These are phyloP conservation scores for Talinum fruticosum DNA, from an alignment of 148 eudicot genomes.

Conservation along the genomic window DNA sequence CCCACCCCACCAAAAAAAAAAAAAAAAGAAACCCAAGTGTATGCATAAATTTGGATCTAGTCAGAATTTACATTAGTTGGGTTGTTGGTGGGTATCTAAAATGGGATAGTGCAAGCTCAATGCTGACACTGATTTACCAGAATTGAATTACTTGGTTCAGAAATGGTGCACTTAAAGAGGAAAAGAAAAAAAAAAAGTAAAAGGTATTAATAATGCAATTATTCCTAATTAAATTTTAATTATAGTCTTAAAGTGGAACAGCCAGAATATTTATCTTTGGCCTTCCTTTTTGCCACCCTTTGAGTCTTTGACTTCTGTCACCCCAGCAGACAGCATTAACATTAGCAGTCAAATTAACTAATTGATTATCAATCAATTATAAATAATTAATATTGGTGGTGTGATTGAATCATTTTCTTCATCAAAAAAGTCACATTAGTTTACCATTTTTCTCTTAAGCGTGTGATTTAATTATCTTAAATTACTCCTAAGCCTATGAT, in stretches of 20 bases:
- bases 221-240: not conserved
- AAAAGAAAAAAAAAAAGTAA: not conserved
- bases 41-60: not conserved
- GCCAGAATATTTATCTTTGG: not conserved
- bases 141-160: slow-evolving; percentile 5
- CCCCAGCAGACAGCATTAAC: not conserved
- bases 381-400: not conserved
- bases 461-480: slow-evolving; percentile 12
- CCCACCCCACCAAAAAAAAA: not conserved
- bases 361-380: not conserved
- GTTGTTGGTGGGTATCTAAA: slow-evolving; percentile 5
- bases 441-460: slow-evolving; percentile 1
- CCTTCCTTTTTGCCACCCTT: not conserved
- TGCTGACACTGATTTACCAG: slow-evolving; percentile 12
- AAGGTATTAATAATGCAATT: not conserved
- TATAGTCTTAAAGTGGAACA: slow-evolving; percentile 12
- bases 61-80: not conserved
- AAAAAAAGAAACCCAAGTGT: not conserved
- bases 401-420: slow-evolving; percentile 21
- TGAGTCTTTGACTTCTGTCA: slow-evolving; percentile 22
- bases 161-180: not conserved
- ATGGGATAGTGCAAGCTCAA: slow-evolving; percentile 6
- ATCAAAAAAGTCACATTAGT: slow-evolving; percentile 12
- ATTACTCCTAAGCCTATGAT: not conserved
- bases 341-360: not conserved